Base-by-base conservation (phyloP, 495 filamentous ascomycete species). In the Penicillium desertorum region DNA sequence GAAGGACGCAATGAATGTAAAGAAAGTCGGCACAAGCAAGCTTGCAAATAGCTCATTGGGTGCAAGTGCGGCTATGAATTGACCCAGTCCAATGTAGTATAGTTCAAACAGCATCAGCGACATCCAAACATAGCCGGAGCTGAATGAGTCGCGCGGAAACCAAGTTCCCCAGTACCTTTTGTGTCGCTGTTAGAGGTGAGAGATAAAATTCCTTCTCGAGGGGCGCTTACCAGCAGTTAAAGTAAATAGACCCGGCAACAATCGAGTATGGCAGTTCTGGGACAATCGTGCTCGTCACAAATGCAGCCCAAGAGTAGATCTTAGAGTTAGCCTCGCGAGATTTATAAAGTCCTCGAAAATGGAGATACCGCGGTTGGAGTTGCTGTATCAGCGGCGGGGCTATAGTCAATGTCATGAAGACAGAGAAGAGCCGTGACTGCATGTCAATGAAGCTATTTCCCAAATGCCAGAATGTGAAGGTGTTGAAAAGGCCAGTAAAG, bases 31-130 rank as follows among this genome's bases (percentile, higher is more conserved):
- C 11, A 88, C 83, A 4, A 89, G 78, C 1, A 92, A 65, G 9
- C 83, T 86, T 16, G 88, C 87, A 36, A 91, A 79, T 5, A 90
- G 77, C 37, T 88, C 83, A 66, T 90, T 90, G 0, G 89, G 88
- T 11, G 83, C 76, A 58, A 91, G 79, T 0, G 89, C 77, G 0
- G 90, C 90, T 45, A 94, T 90, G 59, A 85, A 84, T 69, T 91
- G 88, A 1, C 87, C 87, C 58, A 92, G 86, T 23, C 83, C 78
- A 49, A 90, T 76, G 61, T 90, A 91, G 71, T 81, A 92, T 30
- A 89, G 60, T 66, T 92, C 86, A 67, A 86, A 91, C 8, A 88
- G 67, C 68, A 88, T 81, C 6, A 89, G 68, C 47, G 81, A 68
- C 68, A 88, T 74, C 77, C 80, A 86, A 11, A 77, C 69, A 43